phyloP scores from a whole-genome alignment of 495 filamentous ascomycete species.

The Aspergillus affinis region DNA sequence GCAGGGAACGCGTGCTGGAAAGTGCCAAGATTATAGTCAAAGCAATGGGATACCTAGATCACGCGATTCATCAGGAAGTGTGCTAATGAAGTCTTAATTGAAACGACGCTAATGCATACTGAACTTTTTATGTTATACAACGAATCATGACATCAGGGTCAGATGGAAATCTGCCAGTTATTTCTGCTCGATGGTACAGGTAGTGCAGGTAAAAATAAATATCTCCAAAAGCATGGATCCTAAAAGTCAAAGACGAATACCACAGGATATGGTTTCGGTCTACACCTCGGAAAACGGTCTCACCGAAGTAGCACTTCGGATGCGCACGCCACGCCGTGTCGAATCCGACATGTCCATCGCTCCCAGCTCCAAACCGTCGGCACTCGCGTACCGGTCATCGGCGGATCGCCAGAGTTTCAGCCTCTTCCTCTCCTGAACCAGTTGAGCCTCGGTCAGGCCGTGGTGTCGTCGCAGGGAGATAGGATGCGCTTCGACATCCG shows the following conservation, averaged over 20 bases:
- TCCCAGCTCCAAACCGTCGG: not conserved
- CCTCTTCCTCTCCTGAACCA: not conserved
- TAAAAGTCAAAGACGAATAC: constrained; percentile 1
- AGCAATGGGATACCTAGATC: constrained; percentile 53
- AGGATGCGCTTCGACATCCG: not conserved
- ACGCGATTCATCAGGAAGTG: constrained; percentile 34
- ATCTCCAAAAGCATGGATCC: constrained; percentile 12
- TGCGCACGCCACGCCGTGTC: not conserved
- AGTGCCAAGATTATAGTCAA: constrained; percentile 72
- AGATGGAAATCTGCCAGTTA: not conserved
- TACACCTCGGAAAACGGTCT: constrained; percentile 39
- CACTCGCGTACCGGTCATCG: not conserved
- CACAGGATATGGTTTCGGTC: constrained; percentile 2
- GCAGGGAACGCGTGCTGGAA: constrained; percentile 66
- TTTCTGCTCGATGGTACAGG: not conserved
- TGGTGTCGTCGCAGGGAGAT: not conserved
- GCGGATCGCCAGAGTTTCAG: not conserved
- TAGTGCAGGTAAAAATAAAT: constrained; percentile 1
- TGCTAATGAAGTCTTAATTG: constrained; percentile 9
- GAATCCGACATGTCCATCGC: not conserved
- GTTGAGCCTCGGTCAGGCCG: not conserved
- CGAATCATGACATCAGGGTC: not conserved
- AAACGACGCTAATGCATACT: constrained; percentile 3
- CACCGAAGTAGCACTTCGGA: constrained; percentile 28
- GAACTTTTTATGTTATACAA: not conserved